These are phyloP conservation scores for Leishmania turanica DNA, from an alignment of 208 protist genomes.

Conservation along the genomic window DNA sequence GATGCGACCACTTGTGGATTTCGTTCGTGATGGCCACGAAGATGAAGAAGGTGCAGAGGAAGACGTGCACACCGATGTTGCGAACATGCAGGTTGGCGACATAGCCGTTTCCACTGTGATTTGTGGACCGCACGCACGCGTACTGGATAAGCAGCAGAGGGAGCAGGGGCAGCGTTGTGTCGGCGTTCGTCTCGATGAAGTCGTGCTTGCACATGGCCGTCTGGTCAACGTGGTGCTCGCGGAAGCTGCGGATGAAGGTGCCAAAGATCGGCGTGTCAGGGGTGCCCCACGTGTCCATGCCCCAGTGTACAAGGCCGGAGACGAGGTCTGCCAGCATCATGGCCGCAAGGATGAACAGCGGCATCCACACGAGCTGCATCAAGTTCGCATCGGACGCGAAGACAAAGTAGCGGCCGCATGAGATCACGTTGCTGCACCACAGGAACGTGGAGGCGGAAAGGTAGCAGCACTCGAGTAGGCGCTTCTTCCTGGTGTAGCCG, in stretches of 20 bases:
- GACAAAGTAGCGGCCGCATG: constrained; percentile 77
- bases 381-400: constrained; percentile 50
- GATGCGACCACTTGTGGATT: constrained; percentile 95
- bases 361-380: constrained; percentile 77
- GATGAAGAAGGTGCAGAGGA: constrained; percentile 73
- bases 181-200: constrained; percentile 95
- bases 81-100: constrained; percentile 54
- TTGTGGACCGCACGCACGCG: constrained; percentile 36
- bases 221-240: constrained; percentile 95
- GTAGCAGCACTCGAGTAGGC: constrained; percentile 82
- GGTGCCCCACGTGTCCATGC: constrained; percentile 94
- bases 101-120: constrained; percentile 50
- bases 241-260: constrained; percentile 94
- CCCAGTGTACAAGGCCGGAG: constrained; percentile 93
- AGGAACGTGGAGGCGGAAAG: constrained; percentile 62
- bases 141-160: constrained; percentile 70
- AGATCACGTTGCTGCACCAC: constrained; percentile 62
- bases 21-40: constrained; percentile 93
- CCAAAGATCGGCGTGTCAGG: constrained; percentile 89
- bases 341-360: constrained; percentile 62
- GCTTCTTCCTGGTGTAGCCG: constrained; percentile 89
- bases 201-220: constrained; percentile 93
- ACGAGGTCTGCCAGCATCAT: constrained; percentile 93
- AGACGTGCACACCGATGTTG: constrained; percentile 74
- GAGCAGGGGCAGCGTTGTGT: constrained; percentile 91